Evolutionary conservation across 2,329 filamentous ascomycete species (phyloP), one percentile per base, ranked within the genome.

Genomic region (Talaromyces sp.): DNA sequence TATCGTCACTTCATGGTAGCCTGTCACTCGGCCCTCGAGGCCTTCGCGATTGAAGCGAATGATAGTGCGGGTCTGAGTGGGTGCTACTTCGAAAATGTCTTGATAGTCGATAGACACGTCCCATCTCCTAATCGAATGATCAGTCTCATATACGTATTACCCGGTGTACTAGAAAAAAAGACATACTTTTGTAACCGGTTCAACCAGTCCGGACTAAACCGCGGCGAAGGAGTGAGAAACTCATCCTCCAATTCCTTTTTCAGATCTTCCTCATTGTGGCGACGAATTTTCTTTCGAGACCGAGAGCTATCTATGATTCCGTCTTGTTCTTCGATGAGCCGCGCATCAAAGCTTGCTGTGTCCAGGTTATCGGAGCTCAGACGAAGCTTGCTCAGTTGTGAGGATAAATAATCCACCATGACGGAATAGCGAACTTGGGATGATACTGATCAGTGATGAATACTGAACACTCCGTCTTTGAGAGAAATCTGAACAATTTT

Each of bases 1-100:
- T 9, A 98, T 88, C 0, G 95, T 97, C 60, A 98, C 91, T 76
- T 97, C 95, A 74, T 89, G 90, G 78, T 99, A 98, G 60, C 93
- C 93, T 9, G 92, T 96, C 27, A 99, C 94, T 61, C 90, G 87
- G 24, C 95, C 95, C 78, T 98, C 93, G 14, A 98, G 84, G 6
- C 95, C 95, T 78, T 97, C 92, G 63, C 95, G 86, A 52, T 88
- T 90, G 76, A 99, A 99, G 35, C 95, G 88, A 33, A 92, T 97
- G 70, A 97, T 89, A n/a, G 93, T 98, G 65, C 95, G 88, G 16
- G 93, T 94, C 78, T 98, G 95, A 0, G 94, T 96, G 3, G 93
- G 91, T 1, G 93, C 92, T 63, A 98, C 85, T 68, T 89, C 87
- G 78, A 96, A 97, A 19, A 98, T 85, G 64, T 92, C 88, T n/a